Evolutionary conservation across 257 asterid genomes (phyloP).

Genomic region (Knoxia roxburghii): DNA sequence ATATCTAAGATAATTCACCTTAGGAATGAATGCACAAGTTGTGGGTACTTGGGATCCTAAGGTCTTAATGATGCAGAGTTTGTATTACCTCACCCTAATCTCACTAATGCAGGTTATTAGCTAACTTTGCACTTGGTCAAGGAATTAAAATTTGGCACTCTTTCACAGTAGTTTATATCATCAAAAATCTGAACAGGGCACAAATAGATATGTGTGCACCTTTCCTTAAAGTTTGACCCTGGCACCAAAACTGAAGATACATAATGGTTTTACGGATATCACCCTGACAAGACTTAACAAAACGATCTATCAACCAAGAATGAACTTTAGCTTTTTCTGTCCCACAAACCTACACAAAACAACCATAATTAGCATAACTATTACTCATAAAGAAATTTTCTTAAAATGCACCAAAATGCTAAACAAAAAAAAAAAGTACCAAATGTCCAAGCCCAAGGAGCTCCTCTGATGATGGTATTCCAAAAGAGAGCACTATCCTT

Average conservation of each 20-base stretch:
- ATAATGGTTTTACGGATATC: constrained; percentile 87
- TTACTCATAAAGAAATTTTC: constrained; percentile 4
- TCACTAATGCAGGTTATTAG: neutral
- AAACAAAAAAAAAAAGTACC: constrained; percentile 33
- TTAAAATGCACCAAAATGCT: constrained; percentile 10
- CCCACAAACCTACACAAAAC: constrained; percentile 59
- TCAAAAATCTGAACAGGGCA: constrained; percentile 22
- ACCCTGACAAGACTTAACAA: constrained; percentile 55
- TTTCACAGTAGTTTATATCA: neutral
- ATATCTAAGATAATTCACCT: neutral
- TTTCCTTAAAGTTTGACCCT: constrained; percentile 47
- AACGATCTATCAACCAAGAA: constrained; percentile 63
- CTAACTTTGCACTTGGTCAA: neutral
- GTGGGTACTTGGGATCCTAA: neutral
- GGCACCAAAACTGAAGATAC: constrained; percentile 94
- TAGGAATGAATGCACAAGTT: neutral
- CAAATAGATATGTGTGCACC: constrained; percentile 31
- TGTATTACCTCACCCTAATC: neutral
- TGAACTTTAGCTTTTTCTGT: constrained; percentile 55
- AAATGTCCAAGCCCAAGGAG: constrained; percentile 48
- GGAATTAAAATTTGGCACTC: neutral
- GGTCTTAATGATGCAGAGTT: neutral
- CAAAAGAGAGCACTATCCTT: constrained; percentile 62
- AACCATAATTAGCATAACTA: constrained; percentile 18
- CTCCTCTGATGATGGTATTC: constrained; percentile 53